Base-by-base conservation (phyloP, 768 basidiomycete species). In the Phaeolepiota aurea region DNA sequence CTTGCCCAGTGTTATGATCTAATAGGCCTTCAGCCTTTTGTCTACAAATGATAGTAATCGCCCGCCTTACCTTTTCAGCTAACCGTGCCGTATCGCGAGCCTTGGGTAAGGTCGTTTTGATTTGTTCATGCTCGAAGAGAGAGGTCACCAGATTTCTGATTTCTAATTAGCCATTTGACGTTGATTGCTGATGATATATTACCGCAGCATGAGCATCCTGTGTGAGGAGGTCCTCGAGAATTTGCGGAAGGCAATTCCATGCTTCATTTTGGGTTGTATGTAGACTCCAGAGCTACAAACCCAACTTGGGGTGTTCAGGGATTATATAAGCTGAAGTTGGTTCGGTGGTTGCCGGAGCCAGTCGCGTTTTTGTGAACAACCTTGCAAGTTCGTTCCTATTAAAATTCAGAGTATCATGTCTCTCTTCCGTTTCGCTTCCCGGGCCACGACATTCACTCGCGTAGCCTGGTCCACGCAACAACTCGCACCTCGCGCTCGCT, bases 1-100 rank as follows among this genome's bases (percentile, higher is more conserved):
- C 68, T 98, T 98, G 46, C 90, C 93, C 49, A 92, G 67, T 0
- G 89, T 89, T 52, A 99, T 97, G 43, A 94, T 80, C 88, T 89
- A 51, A 21, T 39, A 38, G 37, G 39, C 36, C 13, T 44, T 36
- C 5, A 49, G 48, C n/a, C n/a, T n/a, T n/a, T 16, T 25, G 40
- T 25, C 31, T 37, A 30, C 16, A 13, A 13, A 30, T 9, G 21
- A 15, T 15, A 15, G 14, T 21, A 20, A 18, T 32, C 38, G 11
- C 28, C 21, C n/a, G n/a, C 32, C 12, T 15, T 43, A 83, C 92
- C 80, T 94, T 93, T 56, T 99, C 94, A 12, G 92, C 93, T 39
- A 97, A 66, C 49, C 90, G 74, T 11, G 89, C 89, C 3, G 92
- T 68, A 52, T 96, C 92, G 57, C 86, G 83, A 2, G 96, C 96